A percentile compares a stretch with the other conserved stretches of the same genome.
These are phyloP conservation scores for Rhodotorula mucilaginosa DNA, from an alignment of 1,284 basidiomycete genomes.

Conservation along the genomic window DNA sequence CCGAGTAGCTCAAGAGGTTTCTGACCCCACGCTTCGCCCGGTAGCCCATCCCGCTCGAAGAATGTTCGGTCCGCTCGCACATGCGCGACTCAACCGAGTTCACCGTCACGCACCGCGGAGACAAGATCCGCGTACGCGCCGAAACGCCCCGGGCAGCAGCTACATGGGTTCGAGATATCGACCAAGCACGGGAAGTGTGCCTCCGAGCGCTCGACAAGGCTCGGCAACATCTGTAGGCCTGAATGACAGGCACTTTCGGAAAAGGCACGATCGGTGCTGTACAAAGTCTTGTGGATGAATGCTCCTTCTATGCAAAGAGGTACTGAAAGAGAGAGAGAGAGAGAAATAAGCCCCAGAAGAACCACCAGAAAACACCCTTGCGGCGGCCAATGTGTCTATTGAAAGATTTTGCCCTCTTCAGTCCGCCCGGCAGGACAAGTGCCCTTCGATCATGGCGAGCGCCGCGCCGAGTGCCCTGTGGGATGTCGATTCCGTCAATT, in stretches of 20 bases:
- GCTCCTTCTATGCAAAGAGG: background rate
- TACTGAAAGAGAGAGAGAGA: no score
- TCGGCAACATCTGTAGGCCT: background rate
- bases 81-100: slow-evolving; percentile 60
- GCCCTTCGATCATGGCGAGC: slow-evolving; percentile 35
- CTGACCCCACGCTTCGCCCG: no score
- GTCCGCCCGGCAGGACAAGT: slow-evolving; percentile 32
- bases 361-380: no score
- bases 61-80: slow-evolving; percentile 20
- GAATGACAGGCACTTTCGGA: background rate
- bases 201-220: slow-evolving; percentile 7
- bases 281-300: background rate
- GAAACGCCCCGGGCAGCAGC: slow-evolving; percentile 17
- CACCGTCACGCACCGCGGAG: slow-evolving; percentile 54
- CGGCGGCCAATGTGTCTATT: no score
- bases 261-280: background rate
- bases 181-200: slow-evolving; percentile 15
- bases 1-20: slow-evolving; percentile 76
- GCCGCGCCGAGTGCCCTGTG: slow-evolving; percentile 39
- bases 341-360: no score
- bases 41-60: slow-evolving; percentile 33
- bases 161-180: slow-evolving; percentile 32
- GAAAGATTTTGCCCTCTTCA: background rate
- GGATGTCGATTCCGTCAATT: no score
- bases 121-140: slow-evolving; percentile 28